Percentiles rank a stretch among this genome's conserved stretches.
These are phyloP conservation scores for Grosmannia huntii DNA, from an alignment of 2,329 filamentous ascomycete genomes.

Conservation along the genomic window DNA sequence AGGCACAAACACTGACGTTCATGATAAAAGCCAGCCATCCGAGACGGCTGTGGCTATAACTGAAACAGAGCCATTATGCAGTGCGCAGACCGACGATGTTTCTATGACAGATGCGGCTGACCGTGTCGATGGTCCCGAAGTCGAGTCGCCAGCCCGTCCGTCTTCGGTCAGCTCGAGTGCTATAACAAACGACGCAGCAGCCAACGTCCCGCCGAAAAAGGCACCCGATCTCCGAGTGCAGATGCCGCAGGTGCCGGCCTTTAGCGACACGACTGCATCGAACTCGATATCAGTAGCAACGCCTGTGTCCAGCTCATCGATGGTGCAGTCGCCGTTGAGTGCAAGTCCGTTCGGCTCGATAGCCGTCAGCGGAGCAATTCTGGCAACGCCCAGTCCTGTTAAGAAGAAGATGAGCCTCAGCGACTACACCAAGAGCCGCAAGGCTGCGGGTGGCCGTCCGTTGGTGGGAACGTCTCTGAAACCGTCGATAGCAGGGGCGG, in stretches of 20 bases:
- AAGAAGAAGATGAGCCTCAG: conserved; percentile 57
- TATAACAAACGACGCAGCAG: not conserved
- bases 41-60: not conserved
- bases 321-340: conserved; percentile 38
- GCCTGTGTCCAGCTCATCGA: conserved; percentile 31
- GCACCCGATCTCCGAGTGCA: conserved; percentile 39
- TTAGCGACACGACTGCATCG: conserved; percentile 21
- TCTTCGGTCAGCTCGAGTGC: not conserved
- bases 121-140: not conserved
- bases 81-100: conserved; percentile 11
- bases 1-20: no score
- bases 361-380: conserved; percentile 26
- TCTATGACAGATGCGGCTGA: conserved; percentile 12
- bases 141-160: not conserved
- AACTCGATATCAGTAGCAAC: conserved; percentile 20
- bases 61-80: not conserved
- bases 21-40: not conserved
- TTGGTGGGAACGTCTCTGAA: conserved; percentile 23
- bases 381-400: conserved; percentile 42
- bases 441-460: conserved; percentile 33
- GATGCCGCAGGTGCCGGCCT: conserved; percentile 41
- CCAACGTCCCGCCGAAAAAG: conserved; percentile 19
- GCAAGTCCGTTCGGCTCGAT: conserved; percentile 29
- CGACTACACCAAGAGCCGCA: conserved; percentile 50
- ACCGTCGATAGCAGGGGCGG: conserved; percentile 21